phyloP scores from a whole-genome alignment of 2,329 filamentous ascomycete species.

The Coniochaeta sp. region DNA sequence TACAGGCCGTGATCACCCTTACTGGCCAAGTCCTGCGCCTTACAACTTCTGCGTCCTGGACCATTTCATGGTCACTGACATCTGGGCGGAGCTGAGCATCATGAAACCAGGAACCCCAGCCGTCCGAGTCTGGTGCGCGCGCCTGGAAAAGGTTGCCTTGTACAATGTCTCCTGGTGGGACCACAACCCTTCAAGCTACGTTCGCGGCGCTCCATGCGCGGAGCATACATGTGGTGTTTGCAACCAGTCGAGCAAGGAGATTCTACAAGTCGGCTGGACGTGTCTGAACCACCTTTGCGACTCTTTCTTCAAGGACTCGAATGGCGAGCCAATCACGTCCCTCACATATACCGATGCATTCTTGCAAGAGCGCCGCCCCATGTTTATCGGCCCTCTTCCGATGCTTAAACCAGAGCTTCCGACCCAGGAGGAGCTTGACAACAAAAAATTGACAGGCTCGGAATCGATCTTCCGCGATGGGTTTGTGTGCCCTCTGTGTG shows the following conservation, averaged over 20 bases:
- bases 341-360: conserved; percentile 47
- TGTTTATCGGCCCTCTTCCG: conserved; percentile 27
- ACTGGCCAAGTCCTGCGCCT: conserved; percentile 40
- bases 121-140: conserved; percentile 38
- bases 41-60: conserved; percentile 58
- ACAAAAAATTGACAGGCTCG: conserved; percentile 32
- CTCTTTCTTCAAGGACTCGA: conserved; percentile 37
- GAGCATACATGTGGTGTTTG: conserved; percentile 32
- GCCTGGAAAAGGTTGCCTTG: conserved; percentile 57
- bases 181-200: conserved; percentile 13
- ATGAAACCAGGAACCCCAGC: conserved; percentile 29
- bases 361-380: conserved; percentile 43
- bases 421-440: conserved; percentile 25
- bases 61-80: conserved; percentile 59
- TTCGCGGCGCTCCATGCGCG: not conserved
- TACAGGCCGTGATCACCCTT: conserved; percentile 40
- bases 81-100: conserved; percentile 53
- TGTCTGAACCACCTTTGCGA: conserved; percentile 33
- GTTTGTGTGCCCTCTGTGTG: conserved; percentile 58
- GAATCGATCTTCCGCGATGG: conserved; percentile 49
- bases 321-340: conserved; percentile 11
- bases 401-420: conserved; percentile 25
- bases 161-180: conserved; percentile 51
- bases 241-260: conserved; percentile 23
- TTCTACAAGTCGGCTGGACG: conserved; percentile 21